Evolutionary conservation across 257 asterid species (phyloP).

Genomic region (Lithospermum erythrorhizon): DNA sequence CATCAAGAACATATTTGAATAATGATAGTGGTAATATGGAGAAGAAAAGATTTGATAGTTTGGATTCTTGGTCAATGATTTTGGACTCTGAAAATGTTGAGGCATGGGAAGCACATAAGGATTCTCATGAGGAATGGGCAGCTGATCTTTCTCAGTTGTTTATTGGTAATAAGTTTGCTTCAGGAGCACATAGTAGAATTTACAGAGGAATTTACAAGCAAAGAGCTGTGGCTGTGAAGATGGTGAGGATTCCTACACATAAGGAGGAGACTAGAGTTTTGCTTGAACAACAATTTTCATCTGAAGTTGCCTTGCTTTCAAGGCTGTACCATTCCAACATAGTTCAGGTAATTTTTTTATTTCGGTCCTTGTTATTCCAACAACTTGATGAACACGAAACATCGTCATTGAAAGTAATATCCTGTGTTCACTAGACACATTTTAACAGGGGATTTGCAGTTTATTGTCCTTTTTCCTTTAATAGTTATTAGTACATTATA

Average conservation of each 20-base stretch:
- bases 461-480: too few species aligned
- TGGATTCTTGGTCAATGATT: constrained; percentile 99
- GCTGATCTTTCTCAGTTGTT: constrained; percentile 40
- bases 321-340: constrained; percentile 34
- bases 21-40: constrained; percentile 50
- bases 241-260: constrained; percentile 36
- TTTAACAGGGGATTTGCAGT: too few species aligned
- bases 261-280: constrained; percentile 31
- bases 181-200: constrained; percentile 37
- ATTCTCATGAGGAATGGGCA: constrained; percentile 38
- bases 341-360: constrained; percentile 19
- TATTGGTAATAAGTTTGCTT: constrained; percentile 35
- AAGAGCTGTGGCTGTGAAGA: constrained; percentile 40
- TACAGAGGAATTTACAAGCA: constrained; percentile 39
- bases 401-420: too few species aligned
- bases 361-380: too few species aligned
- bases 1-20: constrained; percentile 26
- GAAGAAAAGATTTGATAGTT: constrained; percentile 75
- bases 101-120: constrained; percentile 62
- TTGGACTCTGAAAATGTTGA: constrained; percentile 81
- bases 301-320: constrained; percentile 39
- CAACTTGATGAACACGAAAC: too few species aligned
- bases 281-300: constrained; percentile 35
- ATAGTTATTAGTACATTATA: too few species aligned
- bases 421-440: too few species aligned